Evolutionary conservation across 257 asterid genomes (phyloP).

Genomic region (Salvia splendens): DNA sequence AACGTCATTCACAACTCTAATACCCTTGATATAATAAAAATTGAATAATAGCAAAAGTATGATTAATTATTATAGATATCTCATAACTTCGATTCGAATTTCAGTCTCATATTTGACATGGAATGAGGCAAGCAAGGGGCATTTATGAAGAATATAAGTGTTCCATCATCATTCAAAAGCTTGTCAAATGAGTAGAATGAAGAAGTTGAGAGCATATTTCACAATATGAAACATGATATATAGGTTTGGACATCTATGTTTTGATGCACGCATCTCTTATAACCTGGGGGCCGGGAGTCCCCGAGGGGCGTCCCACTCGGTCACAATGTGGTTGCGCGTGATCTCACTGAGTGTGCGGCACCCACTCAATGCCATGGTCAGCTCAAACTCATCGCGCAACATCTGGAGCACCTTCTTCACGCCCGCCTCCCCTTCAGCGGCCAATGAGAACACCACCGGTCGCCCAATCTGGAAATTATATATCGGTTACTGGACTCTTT

Average conservation of each 20-base stretch:
- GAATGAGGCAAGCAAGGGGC: too few relatives aligned
- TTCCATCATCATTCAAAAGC: constrained; percentile 38
- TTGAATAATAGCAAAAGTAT: too few relatives aligned
- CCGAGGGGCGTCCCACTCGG: constrained; percentile 78
- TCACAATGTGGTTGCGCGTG: constrained; percentile 71
- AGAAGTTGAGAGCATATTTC: constrained; percentile 25
- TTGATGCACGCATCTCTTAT: constrained; percentile 36
- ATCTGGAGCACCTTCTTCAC: constrained; percentile 81
- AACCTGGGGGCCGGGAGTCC: constrained; percentile 60
- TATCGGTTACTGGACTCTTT: neutral
- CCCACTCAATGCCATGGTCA: constrained; percentile 93
- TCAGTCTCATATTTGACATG: too few relatives aligned
- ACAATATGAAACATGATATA: constrained; percentile 21
- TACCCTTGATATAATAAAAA: too few relatives aligned
- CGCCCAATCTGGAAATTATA: constrained; percentile 63
- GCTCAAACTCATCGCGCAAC: constrained; percentile 88
- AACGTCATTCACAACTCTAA: too few relatives aligned
- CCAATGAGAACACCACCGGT: constrained; percentile 89
- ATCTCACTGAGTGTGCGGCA: constrained; percentile 77
- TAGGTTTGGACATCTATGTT: neutral
- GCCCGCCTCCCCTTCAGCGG: constrained; percentile 92
- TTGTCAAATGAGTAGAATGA: constrained; percentile 31
- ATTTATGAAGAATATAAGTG: constrained; percentile 7
- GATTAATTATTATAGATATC: too few relatives aligned
- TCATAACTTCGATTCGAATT: too few relatives aligned